Percentiles rank a stretch among this genome's conserved stretches.
Conservation (phyloP, 805 yeast genomes). For the Ogataea salicorniae region DNA sequence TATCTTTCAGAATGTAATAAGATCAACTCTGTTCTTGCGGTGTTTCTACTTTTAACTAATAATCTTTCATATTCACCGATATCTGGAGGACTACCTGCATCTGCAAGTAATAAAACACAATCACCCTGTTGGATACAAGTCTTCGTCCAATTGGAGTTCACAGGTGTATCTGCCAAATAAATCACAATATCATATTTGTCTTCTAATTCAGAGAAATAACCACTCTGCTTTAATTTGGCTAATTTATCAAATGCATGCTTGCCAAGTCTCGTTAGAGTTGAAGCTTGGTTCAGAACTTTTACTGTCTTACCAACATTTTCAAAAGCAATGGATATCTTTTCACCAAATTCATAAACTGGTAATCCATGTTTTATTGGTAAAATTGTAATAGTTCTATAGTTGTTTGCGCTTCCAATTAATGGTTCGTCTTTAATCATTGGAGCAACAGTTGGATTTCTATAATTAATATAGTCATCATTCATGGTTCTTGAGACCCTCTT, state of each 20-base stretch:
- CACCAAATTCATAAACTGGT: conserved; percentile 86
- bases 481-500: conserved; percentile 32
- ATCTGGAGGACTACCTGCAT: conserved; percentile 66
- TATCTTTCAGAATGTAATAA: conserved; percentile 76
- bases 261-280: conserved; percentile 76
- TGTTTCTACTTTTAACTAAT: conserved; percentile 66
- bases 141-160: conserved; percentile 81
- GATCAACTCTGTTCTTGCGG: conserved; percentile 84
- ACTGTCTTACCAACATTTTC: conserved; percentile 68
- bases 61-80: conserved; percentile 84
- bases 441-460: conserved; percentile 21
- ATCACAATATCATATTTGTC: conserved; percentile 84
- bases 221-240: conserved; percentile 79
- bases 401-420: conserved; percentile 33
- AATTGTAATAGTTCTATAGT: conserved; percentile 78
- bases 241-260: conserved; percentile 88
- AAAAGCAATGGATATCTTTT: conserved; percentile 63
- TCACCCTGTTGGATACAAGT: conserved; percentile 95
- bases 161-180: conserved; percentile 81
- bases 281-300: conserved; percentile 76
- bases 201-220: conserved; percentile 86
- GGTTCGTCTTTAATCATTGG: conserved; percentile 31
- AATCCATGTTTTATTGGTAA: conserved; percentile 74
- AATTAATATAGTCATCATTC: conserved; percentile 9
- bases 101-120: conserved; percentile 83